Base-by-base conservation (phyloP, 352 stramenopile species). In the Blastocystis sp. region DNA sequence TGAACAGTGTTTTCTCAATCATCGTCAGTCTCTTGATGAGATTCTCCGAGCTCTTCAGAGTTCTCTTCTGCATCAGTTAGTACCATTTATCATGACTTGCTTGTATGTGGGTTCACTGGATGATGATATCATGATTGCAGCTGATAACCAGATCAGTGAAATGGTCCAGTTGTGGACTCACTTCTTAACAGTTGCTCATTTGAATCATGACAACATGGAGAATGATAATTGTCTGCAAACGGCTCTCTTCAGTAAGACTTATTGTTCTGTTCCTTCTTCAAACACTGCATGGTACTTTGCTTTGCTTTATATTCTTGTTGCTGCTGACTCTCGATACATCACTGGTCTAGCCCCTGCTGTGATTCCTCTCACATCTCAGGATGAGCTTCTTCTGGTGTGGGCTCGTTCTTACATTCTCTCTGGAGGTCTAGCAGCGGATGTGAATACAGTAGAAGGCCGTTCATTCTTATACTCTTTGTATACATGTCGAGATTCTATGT, bases 31-130 rank as follows among this genome's bases (percentile, higher is more conserved):
- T 29, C 27, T 87, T 49, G 39, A 78, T 3, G 54, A 58, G n/a
- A 87, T 87, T 49, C 12, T 87, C 35, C 32, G 35, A 14, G 49
- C 35, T 12, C 77, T 87, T 29, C 59, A 77, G 24, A 35, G 49
- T 39, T 61, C 35, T 54, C 43, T 87, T 35, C 39, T 87, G 2
- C 39, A 78, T 32, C 65, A 74, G 29, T 46, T 87, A 0, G 24
- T 87, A 1, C 77, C 77, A 6, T 87, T 87, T 32, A 74, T 87
- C 39, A 78, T 74, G 59, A 87, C 77, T 29, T 87, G 77, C 58
- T 61, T 87, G 12, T 87, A 87, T 43, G 49, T 42, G 21, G 77
- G 77, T 19, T 87, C 59, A 21, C 58, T 87, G 43, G 59, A 74
- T 27, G 77, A 87, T 49, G 54, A 66, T 2, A 78, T 74, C 16